Conservation (phyloP, 495 filamentous ascomycete genomes). For the Corynascus novoguineensis region DNA sequence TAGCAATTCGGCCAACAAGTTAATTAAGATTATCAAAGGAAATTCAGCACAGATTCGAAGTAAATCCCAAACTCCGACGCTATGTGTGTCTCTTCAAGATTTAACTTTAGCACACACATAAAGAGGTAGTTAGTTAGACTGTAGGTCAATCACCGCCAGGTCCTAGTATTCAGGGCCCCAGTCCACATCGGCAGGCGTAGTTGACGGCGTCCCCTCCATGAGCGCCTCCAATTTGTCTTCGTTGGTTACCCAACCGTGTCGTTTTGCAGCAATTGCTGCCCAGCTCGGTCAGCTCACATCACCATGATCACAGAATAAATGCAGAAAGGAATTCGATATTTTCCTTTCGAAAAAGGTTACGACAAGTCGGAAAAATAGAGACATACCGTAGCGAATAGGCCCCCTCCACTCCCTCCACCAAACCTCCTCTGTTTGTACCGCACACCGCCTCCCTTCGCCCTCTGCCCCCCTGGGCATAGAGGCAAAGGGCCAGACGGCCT, state of each 20-base stretch:
- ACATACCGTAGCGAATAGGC: slow-evolving; percentile 35
- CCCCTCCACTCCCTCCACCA: slow-evolving; percentile 52
- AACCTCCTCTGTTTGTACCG: slow-evolving; percentile 47
- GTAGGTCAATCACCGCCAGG: background rate
- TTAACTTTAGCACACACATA: background rate
- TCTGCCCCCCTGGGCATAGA: slow-evolving; percentile 35
- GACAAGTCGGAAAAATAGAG: too few species aligned
- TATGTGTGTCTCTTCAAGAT: slow-evolving; percentile 2
- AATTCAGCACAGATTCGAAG: background rate
- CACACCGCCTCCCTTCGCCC: slow-evolving; percentile 35
- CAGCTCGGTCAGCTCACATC: slow-evolving; percentile 10
- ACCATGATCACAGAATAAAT: background rate
- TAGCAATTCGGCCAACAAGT: background rate
- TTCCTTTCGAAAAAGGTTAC: too few species aligned
- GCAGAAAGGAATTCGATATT: too few species aligned
- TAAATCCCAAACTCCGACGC: slow-evolving; percentile 15
- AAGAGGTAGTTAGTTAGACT: too few species aligned
- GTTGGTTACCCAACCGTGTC: slow-evolving; percentile 46
- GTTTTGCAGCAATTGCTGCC: slow-evolving; percentile 36
- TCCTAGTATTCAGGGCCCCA: slow-evolving; percentile 33
- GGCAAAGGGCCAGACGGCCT: slow-evolving; percentile 46
- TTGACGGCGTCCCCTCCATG: slow-evolving; percentile 37
- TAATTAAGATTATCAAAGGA: slow-evolving; percentile 6
- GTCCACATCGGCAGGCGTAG: slow-evolving; percentile 29
- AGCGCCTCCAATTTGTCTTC: slow-evolving; percentile 48